These are phyloP conservation scores for Stellera chamaejasme DNA, from an alignment of 345 rosid genomes.

Conservation along the genomic window DNA sequence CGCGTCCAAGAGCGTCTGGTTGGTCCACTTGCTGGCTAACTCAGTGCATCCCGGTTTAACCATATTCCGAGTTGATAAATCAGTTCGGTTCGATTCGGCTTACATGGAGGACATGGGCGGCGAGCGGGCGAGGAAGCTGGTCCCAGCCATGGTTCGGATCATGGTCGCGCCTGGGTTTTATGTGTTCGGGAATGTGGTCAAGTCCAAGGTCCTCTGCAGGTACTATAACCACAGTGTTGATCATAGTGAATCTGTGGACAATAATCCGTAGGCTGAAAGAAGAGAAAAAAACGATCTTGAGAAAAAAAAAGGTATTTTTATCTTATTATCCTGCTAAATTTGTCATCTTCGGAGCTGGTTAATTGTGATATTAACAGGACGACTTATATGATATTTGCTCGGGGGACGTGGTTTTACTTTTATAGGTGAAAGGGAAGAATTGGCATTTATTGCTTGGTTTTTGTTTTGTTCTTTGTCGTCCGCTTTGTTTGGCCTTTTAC, in stretches of 20 bases:
- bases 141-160: conserved; percentile 45
- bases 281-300: neutral
- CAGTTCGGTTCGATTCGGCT: conserved; percentile 48
- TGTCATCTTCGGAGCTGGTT: conserved; percentile 5
- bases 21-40: conserved; percentile 83
- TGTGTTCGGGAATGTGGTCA: conserved; percentile 66
- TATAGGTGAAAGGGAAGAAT: conserved; percentile 19
- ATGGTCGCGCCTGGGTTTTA: conserved; percentile 95
- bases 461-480: conserved; percentile 9
- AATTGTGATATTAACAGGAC: neutral
- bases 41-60: conserved; percentile 80
- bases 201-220: conserved; percentile 89
- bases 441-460: conserved; percentile 19
- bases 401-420: conserved; percentile 10
- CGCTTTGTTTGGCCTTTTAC: neutral
- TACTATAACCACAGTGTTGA: conserved; percentile 28
- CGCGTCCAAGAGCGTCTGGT: conserved; percentile 84
- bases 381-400: neutral
- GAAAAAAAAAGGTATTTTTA: neutral
- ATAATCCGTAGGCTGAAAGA: too few relatives aligned
- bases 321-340: conserved; percentile 5
- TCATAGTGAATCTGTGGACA: neutral
- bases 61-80: conserved; percentile 66
- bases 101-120: conserved; percentile 86
- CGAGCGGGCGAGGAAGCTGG: conserved; percentile 44